phyloP scores from a whole-genome alignment of 495 filamentous ascomycete genomes.

The Trichoderma orchidacearum region DNA sequence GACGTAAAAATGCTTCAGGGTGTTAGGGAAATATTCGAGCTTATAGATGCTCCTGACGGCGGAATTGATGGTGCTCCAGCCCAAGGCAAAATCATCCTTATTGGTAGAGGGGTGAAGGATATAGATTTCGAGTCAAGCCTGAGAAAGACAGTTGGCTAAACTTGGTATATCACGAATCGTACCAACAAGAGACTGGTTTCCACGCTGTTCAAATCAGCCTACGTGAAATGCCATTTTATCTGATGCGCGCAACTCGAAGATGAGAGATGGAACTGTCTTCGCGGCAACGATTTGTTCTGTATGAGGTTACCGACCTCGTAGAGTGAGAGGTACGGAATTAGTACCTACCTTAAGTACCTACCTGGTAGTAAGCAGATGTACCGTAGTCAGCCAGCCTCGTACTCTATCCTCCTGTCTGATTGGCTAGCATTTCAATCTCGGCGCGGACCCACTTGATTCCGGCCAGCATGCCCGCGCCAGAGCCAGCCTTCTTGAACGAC shows the following conservation, averaged over 20 bases:
- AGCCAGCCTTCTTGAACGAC: background rate
- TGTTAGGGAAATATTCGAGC: constrained; percentile 86
- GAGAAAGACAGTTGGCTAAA: background rate
- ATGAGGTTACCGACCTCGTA: too few species aligned
- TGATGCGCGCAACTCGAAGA: too few species aligned
- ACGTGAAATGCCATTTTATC: background rate
- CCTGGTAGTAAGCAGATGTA: too few species aligned
- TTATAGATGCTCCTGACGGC: constrained; percentile 46
- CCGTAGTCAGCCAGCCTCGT: background rate
- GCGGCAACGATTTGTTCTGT: too few species aligned
- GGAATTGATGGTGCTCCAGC: constrained; percentile 3
- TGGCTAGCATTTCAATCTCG: background rate
- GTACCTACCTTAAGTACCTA: too few species aligned
- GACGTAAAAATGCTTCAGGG: constrained; percentile 70
- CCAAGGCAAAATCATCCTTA: constrained; percentile 65
- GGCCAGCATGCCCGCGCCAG: background rate
- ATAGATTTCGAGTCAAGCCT: constrained; percentile 30
- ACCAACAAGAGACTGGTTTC: background rate
- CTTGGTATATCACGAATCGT: background rate
- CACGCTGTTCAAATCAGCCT: background rate
- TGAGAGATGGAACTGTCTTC: too few species aligned
- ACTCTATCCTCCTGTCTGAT: background rate
- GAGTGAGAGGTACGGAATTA: too few species aligned
- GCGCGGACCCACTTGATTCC: background rate
- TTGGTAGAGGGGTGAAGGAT: constrained; percentile 51